Conservation (phyloP, 768 basidiomycete genomes). For the Mycena rosella region DNA sequence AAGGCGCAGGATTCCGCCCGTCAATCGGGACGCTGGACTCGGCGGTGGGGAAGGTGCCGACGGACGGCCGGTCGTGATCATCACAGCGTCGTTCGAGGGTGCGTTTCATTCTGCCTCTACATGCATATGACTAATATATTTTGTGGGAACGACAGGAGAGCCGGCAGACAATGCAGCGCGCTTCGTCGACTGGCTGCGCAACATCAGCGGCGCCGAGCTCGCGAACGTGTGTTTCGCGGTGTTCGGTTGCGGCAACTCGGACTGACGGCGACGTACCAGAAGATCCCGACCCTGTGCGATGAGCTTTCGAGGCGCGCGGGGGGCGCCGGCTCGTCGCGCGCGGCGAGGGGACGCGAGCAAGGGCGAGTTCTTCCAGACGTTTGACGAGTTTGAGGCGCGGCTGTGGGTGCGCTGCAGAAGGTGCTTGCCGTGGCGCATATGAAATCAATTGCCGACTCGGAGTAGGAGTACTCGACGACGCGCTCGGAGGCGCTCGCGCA, state of each 20-base stretch:
- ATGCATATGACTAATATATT: neutral
- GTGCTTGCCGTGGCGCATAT: constrained; percentile 34
- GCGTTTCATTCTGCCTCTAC: neutral
- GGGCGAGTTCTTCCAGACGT: constrained; percentile 56
- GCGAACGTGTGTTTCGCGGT: constrained; percentile 54
- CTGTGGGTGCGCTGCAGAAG: constrained; percentile 52
- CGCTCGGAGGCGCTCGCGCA: constrained; percentile 41
- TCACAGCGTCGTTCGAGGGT: constrained; percentile 63
- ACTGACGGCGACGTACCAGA: constrained; percentile 61
- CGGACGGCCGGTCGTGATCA: constrained; percentile 57
- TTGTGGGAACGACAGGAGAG: constrained; percentile 51
- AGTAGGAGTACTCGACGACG: constrained; percentile 48
- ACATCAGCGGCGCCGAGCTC: constrained; percentile 44
- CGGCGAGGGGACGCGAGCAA: constrained; percentile 57
- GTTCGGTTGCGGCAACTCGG: constrained; percentile 63
- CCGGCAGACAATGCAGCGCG: constrained; percentile 62
- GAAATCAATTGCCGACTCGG: neutral
- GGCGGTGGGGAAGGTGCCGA: constrained; percentile 50
- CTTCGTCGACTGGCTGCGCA: constrained; percentile 57
- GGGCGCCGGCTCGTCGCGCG: constrained; percentile 50
- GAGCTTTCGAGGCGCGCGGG: constrained; percentile 47
- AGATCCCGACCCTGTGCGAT: constrained; percentile 57
- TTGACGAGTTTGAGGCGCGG: constrained; percentile 54
- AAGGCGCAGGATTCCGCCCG: constrained; percentile 58
- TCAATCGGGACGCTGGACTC: constrained; percentile 57